A percentile compares a stretch with the other conserved stretches of the same genome.
phyloP scores from a whole-genome alignment of 75 land plant genomes.

The Pseudotsuga menziesii region DNA sequence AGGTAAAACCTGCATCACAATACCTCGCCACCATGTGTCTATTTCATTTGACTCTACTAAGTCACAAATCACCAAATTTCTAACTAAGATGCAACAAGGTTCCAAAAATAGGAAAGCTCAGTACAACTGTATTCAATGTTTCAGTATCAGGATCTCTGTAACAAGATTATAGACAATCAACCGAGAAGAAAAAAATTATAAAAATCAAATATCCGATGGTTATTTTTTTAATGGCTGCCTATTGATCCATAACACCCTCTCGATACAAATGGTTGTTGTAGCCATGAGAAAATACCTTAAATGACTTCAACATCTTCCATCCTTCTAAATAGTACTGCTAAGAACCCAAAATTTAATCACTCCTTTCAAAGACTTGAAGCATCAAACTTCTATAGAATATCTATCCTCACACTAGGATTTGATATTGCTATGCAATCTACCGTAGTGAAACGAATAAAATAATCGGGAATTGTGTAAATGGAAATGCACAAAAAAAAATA shows the following conservation, averaged over 20 bases:
- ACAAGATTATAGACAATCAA: background rate
- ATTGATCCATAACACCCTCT: background rate
- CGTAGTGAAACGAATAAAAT: no score
- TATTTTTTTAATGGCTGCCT: background rate
- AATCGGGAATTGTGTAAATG: no score
- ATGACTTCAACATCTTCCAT: background rate
- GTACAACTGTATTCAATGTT: slow-evolving; percentile 51
- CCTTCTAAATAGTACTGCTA: background rate
- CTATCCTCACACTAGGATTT: no score
- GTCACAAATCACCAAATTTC: background rate
- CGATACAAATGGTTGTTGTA: background rate
- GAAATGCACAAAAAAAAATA: no score
- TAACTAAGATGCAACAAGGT: slow-evolving; percentile 68
- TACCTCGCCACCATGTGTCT: background rate
- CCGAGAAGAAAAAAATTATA: background rate
- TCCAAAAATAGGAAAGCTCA: slow-evolving; percentile 80
- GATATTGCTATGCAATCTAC: background rate
- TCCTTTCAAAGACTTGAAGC: background rate
- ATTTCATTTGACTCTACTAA: background rate
- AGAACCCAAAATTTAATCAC: no score
- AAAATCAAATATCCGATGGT: no score
- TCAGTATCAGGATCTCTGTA: background rate
- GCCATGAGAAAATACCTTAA: background rate
- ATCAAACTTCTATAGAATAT: background rate
- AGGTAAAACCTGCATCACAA: background rate